Percentiles rank a stretch among this genome's conserved stretches.
Evolutionary conservation across 2,329 filamentous ascomycete species (phyloP).

Genomic region (Diaporthe ampelina): DNA sequence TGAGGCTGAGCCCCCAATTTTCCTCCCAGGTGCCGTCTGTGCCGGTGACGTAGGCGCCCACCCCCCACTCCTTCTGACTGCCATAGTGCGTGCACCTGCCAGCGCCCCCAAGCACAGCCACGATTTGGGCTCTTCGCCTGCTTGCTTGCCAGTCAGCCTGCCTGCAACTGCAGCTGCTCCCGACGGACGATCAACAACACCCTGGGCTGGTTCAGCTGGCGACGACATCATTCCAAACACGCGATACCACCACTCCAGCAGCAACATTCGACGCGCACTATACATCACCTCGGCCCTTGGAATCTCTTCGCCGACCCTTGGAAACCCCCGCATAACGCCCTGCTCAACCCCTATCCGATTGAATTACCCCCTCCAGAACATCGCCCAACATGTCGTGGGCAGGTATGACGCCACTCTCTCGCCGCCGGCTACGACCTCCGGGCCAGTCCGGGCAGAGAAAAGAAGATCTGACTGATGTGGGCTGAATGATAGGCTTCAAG

Average conservation of each 20-base stretch:
- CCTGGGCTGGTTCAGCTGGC: constrained; percentile 4
- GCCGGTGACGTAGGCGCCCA: constrained; percentile 18
- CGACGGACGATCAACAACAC: constrained; percentile 20
- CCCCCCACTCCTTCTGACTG: not conserved
- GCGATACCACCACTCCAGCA: constrained; percentile 2
- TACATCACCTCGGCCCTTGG: not conserved
- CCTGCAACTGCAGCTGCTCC: not conserved
- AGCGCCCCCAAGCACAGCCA: constrained; percentile 12
- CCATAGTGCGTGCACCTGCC: not conserved
- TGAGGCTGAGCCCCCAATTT: constrained; percentile 12
- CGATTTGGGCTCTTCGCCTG: constrained; percentile 8
- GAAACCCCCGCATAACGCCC: not conserved
- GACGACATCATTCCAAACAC: constrained; percentile 16
- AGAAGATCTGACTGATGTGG: not conserved
- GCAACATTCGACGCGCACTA: not conserved
- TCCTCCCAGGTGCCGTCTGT: not conserved
- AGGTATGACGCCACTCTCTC: constrained; percentile 51
- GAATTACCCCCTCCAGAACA: not conserved
- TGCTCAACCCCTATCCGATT: constrained; percentile 8
- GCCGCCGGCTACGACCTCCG: constrained; percentile 40
- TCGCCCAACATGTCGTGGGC: constrained; percentile 62
- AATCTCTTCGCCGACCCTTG: not conserved
- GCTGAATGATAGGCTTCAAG: constrained; percentile 75
- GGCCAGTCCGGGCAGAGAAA: not conserved
- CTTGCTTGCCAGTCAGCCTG: not conserved